Base-by-base conservation (phyloP, 2,329 filamentous ascomycete genomes). In the Dothideomycetes sp. region DNA sequence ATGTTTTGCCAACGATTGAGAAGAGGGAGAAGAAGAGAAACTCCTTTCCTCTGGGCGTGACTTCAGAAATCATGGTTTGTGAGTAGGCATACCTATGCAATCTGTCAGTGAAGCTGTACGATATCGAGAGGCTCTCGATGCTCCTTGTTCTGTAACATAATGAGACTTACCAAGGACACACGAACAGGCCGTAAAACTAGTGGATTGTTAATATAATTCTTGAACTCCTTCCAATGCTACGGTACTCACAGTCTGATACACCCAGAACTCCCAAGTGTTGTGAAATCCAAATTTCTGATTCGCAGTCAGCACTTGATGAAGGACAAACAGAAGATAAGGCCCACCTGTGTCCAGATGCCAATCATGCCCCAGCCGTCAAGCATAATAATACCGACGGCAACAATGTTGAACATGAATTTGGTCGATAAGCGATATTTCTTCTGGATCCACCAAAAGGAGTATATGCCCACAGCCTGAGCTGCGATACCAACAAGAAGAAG, bases 11-110 rank as follows among this genome's bases (percentile, higher is more conserved):
- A 19, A 81, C 72, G 49, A 82, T 79, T 45, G 71, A 77, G 58
- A 82, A 82, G 1, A 83, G 57, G 34, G 68, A 73, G 66, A 83
- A 84, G 64, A 83, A 83, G 9, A 83, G 60, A 49, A 81, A 81
- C 47, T 82, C 79, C 50, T 81, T 76, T 29, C 78, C 78, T 4
- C 75, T 66, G 0, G 79, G 79, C 0, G 77, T 81, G 2, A 83
- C 76, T 48, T 81, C 79, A 3, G 71, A 75, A 47, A 83, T 83
- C 70, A 83, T 78, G 49, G 78, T 81, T 53, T 82, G 78, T 0
- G 70, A 75, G 56, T 83, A 83, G 35, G 73, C 76, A 56, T 81
- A 82, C n/a, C n/a, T n/a, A n/a, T n/a, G n/a, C n/a, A n/a, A n/a
- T n/a, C n/a, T n/a, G n/a, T n/a, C n/a, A n/a, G n/a, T n/a, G n/a